phyloP scores from a whole-genome alignment of 1,284 basidiomycete genomes.

The Schizophyllum amplum region DNA sequence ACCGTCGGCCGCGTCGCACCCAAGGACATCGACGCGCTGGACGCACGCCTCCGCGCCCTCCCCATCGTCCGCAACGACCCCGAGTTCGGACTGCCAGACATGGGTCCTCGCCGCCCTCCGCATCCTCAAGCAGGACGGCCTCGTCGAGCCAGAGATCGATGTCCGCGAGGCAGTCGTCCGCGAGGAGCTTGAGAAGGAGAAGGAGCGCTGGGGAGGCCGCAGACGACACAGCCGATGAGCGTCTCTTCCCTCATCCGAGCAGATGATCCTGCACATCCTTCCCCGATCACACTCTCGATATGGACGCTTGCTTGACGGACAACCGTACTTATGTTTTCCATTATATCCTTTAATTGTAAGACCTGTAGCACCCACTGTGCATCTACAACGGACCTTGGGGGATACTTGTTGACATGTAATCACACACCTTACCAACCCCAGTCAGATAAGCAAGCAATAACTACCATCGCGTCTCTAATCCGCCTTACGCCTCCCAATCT shows the following conservation, averaged over 20 bases:
- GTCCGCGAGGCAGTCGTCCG: conserved; percentile 1
- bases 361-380: background rate
- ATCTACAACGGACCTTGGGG: no score
- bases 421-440: no score
- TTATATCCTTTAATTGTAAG: background rate
- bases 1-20: conserved; percentile 17
- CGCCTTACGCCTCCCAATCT: background rate
- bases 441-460: no score
- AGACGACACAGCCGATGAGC: conserved; percentile 5
- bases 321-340: background rate
- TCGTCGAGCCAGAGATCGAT: conserved; percentile 1
- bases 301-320: background rate
- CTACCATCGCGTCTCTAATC: background rate
- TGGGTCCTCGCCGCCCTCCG: conserved; percentile 20
- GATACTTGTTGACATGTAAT: no score
- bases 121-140: conserved; percentile 13
- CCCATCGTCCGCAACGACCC: conserved; percentile 14
- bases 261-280: background rate
- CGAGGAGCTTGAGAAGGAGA: conserved; percentile 5
- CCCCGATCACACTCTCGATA: conserved; percentile 10
- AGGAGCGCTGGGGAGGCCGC: conserved; percentile 7
- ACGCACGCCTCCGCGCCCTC: conserved; percentile 13
- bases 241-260: conserved; percentile 1
- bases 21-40: conserved; percentile 15
- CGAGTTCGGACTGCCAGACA: conserved; percentile 18